Evolutionary conservation across 805 yeast species (phyloP), one percentile per base, ranked within the genome.

Genomic region (Lipomyces yamanashiensis): DNA sequence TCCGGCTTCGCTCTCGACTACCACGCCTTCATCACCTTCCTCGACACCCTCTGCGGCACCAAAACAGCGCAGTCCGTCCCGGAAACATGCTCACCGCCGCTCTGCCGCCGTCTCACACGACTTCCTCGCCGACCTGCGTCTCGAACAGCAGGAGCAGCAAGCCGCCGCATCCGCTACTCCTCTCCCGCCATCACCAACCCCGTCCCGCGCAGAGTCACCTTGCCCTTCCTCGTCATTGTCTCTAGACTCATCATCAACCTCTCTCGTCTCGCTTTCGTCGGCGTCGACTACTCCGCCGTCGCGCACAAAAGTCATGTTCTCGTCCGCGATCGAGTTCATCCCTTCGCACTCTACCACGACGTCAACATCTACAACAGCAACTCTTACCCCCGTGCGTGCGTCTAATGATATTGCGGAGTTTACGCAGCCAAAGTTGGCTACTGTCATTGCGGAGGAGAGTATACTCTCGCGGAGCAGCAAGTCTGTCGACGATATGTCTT

Each of bases 31-130:
- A 17, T 9, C 12, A 3, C 53, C 8, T 23, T 19, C 55, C 49
- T 1, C 37, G 28, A 34, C 54, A 1, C 34, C 49, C 49, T 23
- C 37, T 9, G 15, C 33, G 2, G 53, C 23, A 17, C 23, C 59
- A n/a, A 51, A 36, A 23, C 51, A 55, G 19, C 59, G 63, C 40
- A 62, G 64, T 37, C 64, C 61, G 4, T 17, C 49, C 4, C 64
- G 67, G 33, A 53, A 55, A 19, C 97, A 91, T 76, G 84, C 89
- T 51, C 97, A 91, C 72, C 84, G 90, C 71, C 79, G 97, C 58
- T 90, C 96, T 0, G 92, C 93, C 23, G 96, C 96, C 0, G 87
- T 91, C 7, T 88, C 95, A 8, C 95, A 95, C 3, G 96, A 91
- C 73, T 88, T 90, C 73, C 95, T 89, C 70, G 69, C 62, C 50